Conservation (phyloP, 106 monocot species). For the Gastrodia elata region DNA sequence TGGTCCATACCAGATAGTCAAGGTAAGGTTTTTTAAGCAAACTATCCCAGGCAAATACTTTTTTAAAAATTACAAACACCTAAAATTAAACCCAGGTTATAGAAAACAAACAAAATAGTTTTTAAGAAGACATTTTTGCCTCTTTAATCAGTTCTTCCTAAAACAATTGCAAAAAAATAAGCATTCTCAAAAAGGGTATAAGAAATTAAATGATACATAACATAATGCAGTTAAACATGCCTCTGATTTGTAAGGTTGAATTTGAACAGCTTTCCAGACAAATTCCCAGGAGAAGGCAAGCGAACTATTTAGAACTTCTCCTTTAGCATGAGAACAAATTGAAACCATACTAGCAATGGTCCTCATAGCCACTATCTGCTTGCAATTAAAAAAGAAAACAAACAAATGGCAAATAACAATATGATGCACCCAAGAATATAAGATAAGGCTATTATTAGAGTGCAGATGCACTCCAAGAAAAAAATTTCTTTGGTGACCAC, state of each 20-base stretch:
- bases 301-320: conserved; percentile 26
- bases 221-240: conserved; percentile 20
- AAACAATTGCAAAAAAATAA: neutral
- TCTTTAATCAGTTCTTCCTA: neutral
- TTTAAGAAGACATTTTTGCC: neutral
- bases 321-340: conserved; percentile 25
- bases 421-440: neutral
- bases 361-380: conserved; percentile 64
- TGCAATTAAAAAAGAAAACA: conserved; percentile 2
- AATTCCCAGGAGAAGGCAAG: conserved; percentile 63
- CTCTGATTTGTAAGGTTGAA: conserved; percentile 39
- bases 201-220: neutral
- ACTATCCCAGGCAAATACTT: too few species aligned
- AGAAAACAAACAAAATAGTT: neutral
- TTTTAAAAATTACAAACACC: neutral
- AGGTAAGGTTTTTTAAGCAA: too few species aligned
- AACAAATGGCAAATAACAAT: neutral
- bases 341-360: conserved; percentile 42
- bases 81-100: neutral
- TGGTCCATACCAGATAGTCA: too few species aligned
- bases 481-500: neutral
- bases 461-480: neutral
- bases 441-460: neutral
- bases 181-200: neutral
- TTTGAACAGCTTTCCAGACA: conserved; percentile 50